These are phyloP conservation scores for Hymenoscyphus occultus DNA, from an alignment of 2,329 filamentous ascomycete genomes.

Conservation along the genomic window DNA sequence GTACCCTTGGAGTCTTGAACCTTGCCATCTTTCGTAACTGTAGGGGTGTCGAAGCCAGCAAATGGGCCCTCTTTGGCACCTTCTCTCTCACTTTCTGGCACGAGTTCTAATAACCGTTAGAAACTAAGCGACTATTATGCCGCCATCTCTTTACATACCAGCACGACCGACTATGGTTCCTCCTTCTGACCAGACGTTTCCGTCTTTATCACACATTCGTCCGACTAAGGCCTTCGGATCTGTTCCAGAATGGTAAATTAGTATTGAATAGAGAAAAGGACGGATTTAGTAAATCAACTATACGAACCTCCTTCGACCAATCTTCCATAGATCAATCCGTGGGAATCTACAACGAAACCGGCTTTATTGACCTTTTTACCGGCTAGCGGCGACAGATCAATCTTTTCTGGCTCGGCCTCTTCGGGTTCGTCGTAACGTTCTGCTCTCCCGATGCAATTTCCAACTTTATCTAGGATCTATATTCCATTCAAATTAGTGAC, in stretches of 20 bases:
- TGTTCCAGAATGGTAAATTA: background rate
- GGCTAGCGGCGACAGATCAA: slow-evolving; percentile 60
- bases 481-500: background rate
- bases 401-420: slow-evolving; percentile 44
- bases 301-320: slow-evolving; percentile 57
- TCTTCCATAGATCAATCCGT: slow-evolving; percentile 58
- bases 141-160: slow-evolving; percentile 36
- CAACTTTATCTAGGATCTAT: slow-evolving; percentile 53
- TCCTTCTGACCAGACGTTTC: slow-evolving; percentile 69
- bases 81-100: slow-evolving; percentile 63
- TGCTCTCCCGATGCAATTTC: slow-evolving; percentile 54
- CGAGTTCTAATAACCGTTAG: slow-evolving; percentile 44
- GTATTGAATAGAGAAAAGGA: background rate
- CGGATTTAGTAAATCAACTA: slow-evolving; percentile 32
- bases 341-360: slow-evolving; percentile 57
- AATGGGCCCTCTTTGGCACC: slow-evolving; percentile 66
- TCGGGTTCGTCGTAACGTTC: slow-evolving; percentile 62
- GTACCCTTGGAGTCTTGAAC: slow-evolving; percentile 65
- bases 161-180: slow-evolving; percentile 65
- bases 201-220: slow-evolving; percentile 66
- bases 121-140: background rate
- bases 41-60: slow-evolving; percentile 61
- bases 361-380: slow-evolving; percentile 71
- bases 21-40: slow-evolving; percentile 66
- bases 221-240: too few relatives aligned